Percentiles rank a stretch among this genome's conserved stretches.
phyloP scores from a whole-genome alignment of 176 grass and related monocot species.

The Eragrostis nindensis region DNA sequence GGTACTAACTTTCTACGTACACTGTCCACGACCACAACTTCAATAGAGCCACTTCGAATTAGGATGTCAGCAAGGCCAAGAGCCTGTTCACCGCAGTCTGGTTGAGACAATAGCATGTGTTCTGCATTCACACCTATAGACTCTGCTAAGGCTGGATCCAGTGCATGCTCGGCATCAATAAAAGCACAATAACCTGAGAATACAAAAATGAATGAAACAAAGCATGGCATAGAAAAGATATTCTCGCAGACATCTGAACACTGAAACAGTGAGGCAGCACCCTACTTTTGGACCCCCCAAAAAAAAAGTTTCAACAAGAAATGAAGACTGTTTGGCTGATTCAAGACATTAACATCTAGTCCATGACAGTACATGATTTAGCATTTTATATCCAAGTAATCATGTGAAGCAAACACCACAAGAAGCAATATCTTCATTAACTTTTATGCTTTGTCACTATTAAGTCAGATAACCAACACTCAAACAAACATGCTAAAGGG shows the following conservation, averaged over 20 bases:
- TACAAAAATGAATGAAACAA: conserved; percentile 17
- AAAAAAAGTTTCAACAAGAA: too few relatives aligned
- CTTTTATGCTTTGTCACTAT: too few relatives aligned
- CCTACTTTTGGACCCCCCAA: too few relatives aligned
- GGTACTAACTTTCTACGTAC: conserved; percentile 54
- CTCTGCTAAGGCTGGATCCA: conserved; percentile 74
- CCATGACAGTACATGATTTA: too few relatives aligned
- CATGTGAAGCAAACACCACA: too few relatives aligned
- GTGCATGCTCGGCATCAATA: conserved; percentile 80
- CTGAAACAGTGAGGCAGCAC: background rate
- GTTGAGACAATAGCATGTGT: conserved; percentile 67
- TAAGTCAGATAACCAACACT: too few relatives aligned
- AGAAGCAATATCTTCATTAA: too few relatives aligned
- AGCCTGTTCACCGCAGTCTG: conserved; percentile 81
- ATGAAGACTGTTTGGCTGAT: too few relatives aligned
- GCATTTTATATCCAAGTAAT: too few relatives aligned
- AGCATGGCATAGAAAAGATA: background rate
- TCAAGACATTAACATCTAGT: too few relatives aligned
- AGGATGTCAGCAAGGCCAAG: conserved; percentile 79
- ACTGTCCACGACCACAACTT: conserved; percentile 89
- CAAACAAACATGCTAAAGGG: too few relatives aligned
- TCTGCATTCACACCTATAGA: conserved; percentile 66
- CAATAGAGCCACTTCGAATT: conserved; percentile 80
- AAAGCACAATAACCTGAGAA: conserved; percentile 75
- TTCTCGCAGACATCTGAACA: background rate